Evolutionary conservation across 1,284 basidiomycete genomes (phyloP).

Genomic region (Dichomitus squalens): DNA sequence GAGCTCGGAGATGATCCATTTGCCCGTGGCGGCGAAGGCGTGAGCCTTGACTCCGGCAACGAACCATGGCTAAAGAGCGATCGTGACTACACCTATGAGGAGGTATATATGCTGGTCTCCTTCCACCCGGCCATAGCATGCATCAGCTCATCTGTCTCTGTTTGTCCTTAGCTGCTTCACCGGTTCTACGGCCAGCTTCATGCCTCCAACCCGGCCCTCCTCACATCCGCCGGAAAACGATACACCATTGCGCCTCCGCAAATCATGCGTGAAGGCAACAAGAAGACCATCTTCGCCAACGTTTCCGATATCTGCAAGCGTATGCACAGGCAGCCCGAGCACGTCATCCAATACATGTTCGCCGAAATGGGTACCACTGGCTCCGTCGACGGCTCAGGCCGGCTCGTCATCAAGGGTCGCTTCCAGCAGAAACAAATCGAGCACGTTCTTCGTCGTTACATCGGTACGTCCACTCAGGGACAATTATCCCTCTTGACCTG

Average conservation of each 20-base stretch:
- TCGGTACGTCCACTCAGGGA: constrained; percentile 61
- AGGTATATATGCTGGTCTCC: constrained; percentile 51
- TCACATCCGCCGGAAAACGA: constrained; percentile 83
- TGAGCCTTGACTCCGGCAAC: constrained; percentile 65
- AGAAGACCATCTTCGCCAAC: constrained; percentile 97
- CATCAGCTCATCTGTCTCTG: neutral
- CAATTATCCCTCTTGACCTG: neutral
- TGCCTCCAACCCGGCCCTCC: constrained; percentile 92
- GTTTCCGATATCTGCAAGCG: constrained; percentile 97
- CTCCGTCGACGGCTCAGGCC: constrained; percentile 90
- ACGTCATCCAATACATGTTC: constrained; percentile 97
- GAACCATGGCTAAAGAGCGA: constrained; percentile 91
- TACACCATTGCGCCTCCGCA: constrained; percentile 99
- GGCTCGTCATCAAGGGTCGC: constrained; percentile 95
- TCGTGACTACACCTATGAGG: constrained; percentile 93
- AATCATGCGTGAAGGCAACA: constrained; percentile 93
- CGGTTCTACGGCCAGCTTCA: constrained; percentile 94
- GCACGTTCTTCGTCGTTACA: constrained; percentile 95
- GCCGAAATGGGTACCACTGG: constrained; percentile 99
- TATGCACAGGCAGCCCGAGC: constrained; percentile 99
- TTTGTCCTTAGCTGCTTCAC: constrained; percentile 73
- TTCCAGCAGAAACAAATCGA: constrained; percentile 99
- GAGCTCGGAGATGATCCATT: constrained; percentile 89
- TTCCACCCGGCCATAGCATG: neutral
- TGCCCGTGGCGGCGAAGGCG: constrained; percentile 55